Conservation (phyloP, 345 rosid species). For the Euphorbia peplus region DNA sequence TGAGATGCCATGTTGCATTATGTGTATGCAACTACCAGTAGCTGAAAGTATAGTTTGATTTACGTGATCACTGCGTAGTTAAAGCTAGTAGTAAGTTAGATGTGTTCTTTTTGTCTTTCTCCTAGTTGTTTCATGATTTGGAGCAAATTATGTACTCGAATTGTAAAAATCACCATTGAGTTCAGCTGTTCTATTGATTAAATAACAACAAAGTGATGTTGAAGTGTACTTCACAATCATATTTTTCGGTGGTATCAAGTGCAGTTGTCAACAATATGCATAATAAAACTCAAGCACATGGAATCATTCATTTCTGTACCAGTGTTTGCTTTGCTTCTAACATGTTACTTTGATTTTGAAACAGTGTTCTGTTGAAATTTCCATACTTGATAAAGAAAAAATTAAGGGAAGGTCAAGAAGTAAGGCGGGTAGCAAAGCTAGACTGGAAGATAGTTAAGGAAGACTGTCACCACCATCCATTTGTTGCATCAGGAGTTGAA, state of each 20-base stretch:
- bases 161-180: neutral
- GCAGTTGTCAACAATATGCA: neutral
- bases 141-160: neutral
- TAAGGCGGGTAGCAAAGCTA: conserved; percentile 83
- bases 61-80: neutral
- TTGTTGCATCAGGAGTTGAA: conserved; percentile 71
- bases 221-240: neutral
- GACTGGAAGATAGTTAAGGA: conserved; percentile 90
- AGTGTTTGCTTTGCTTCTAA: too few relatives aligned
- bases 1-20: neutral
- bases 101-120: neutral
- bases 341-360: conserved; percentile 18
- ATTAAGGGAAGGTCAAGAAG: conserved; percentile 81
- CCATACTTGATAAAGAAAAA: conserved; percentile 81
- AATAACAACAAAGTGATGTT: neutral
- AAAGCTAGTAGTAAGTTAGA: neutral
- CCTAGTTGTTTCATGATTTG: neutral
- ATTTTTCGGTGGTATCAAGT: neutral
- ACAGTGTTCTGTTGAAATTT: conserved; percentile 70
- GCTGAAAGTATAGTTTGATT: neutral
- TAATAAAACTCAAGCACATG: neutral
- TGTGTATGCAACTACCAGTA: neutral
- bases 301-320: too few relatives aligned
- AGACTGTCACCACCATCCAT: conserved; percentile 66
- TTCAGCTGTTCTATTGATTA: neutral